Base-by-base conservation (phyloP, 225 moss, liverwort and hornwort genomes). In the Physcomitrellopsis africana region DNA sequence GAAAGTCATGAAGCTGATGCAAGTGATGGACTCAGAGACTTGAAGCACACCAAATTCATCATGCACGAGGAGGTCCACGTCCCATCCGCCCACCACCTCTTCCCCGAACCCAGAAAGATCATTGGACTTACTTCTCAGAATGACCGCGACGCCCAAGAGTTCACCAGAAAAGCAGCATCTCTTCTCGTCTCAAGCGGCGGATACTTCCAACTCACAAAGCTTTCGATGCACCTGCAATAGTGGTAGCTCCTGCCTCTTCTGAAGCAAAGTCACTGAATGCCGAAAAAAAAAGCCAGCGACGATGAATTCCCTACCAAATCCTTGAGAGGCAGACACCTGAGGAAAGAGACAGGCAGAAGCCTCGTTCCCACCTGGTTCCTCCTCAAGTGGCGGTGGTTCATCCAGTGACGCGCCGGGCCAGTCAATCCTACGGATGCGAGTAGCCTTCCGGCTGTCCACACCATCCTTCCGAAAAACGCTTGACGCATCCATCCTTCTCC, bases 321-420 rank as follows among this genome's bases (percentile, higher is more conserved):
- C 58, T 13, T 15, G 61, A 56, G 77, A 62, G 57, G 71, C 74
- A 10, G 10, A 24, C 32, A 16, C 57, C 47, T 55, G 54, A 20
- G 12, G 56, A 65, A 10, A 49, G 22, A 14, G 68, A 43, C 49
- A 20, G 42, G 23, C 55, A 1, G 13, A 1, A 58, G 53, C 48
- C 46, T 2, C 9, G 60, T 45, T 27, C 60, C 62, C 54, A 15
- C 11, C 27, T 10, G 2, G 32, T 32, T 58, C 51, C 76, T 60
- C 69, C 67, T 48, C 24, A 51, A 27, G 58, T 80, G 83, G 77
- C 80, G 80, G 76, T 80, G 74, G 70, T 63, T 45, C 22, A 22
- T 52, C 67, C 5, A 2, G 79, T 3, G 7, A 49, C 20, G 23
- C 72, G 72, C 79, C 76, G 67, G 55, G 73, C 77, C 44, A 74